Percentiles rank a stretch among this genome's conserved stretches.
Conservation (phyloP, 192 early-diverging fungal genomes). For the Backusella liffmaniae region DNA sequence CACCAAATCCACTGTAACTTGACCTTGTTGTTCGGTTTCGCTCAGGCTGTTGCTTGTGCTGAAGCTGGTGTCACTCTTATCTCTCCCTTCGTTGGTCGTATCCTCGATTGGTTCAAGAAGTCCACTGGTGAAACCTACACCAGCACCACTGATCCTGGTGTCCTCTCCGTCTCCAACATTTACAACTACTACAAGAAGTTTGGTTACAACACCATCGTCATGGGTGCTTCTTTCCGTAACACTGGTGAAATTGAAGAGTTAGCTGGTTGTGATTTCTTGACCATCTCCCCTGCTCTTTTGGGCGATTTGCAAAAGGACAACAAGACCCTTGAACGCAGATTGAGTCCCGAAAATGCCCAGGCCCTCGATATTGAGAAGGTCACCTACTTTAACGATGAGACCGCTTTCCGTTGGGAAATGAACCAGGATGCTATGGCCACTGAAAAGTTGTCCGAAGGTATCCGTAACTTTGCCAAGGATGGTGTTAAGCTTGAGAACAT, state of each 20-base stretch:
- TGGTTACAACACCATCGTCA: conserved; percentile 98
- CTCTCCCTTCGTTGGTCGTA: conserved; percentile 99
- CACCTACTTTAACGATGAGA: conserved; percentile 72
- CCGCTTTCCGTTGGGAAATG: conserved; percentile 92
- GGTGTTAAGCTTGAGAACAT: conserved; percentile 72
- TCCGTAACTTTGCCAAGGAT: conserved; percentile 96
- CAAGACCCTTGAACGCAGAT: conserved; percentile 72
- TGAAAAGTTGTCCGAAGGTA: conserved; percentile 97
- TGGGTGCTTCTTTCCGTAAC: conserved; percentile 99
- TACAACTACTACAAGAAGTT: conserved; percentile 99
- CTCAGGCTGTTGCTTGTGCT: conserved; percentile 94
- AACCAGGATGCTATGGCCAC: conserved; percentile 99
- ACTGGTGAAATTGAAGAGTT: conserved; percentile 96
- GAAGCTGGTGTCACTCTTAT: conserved; percentile 96
- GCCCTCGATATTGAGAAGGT: conserved; percentile 55
- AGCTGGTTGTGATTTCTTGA: conserved; percentile 95
- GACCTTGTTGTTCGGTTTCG: conserved; percentile 94
- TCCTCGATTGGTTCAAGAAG: conserved; percentile 98
- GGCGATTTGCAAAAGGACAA: conserved; percentile 67
- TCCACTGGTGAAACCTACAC: conserved; percentile 82
- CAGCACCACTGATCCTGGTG: conserved; percentile 87
- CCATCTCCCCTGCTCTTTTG: conserved; percentile 91
- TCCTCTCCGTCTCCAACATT: conserved; percentile 87
- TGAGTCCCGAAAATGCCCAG: conserved; percentile 69
- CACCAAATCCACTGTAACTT: conserved; percentile 98